A percentile compares a stretch with the other conserved stretches of the same genome.
These are phyloP conservation scores for Lasiosphaeria hispida DNA, from an alignment of 495 filamentous ascomycete species.

Conservation along the genomic window DNA sequence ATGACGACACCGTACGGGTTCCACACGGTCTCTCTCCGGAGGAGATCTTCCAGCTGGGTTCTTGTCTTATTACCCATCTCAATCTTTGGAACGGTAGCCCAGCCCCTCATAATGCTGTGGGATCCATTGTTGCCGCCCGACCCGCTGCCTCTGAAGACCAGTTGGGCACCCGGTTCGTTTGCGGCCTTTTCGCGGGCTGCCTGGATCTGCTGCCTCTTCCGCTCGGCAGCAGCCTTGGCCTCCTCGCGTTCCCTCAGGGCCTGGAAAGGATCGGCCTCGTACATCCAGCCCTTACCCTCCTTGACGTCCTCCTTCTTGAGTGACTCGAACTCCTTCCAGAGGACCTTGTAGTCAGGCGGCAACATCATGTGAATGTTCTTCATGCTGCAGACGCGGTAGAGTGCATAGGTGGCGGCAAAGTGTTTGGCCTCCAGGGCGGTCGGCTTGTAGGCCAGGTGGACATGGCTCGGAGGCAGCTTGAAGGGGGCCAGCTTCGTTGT, in stretches of 20 bases:
- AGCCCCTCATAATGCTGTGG: slow-evolving; percentile 60
- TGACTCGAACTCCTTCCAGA: slow-evolving; percentile 86
- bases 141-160: slow-evolving; percentile 37
- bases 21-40: slow-evolving; percentile 78
- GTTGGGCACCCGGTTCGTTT: slow-evolving; percentile 47
- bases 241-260: slow-evolving; percentile 75
- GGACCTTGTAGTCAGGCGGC: slow-evolving; percentile 79
- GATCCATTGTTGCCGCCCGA: slow-evolving; percentile 18
- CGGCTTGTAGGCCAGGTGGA: slow-evolving; percentile 63
- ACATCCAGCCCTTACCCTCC: slow-evolving; percentile 83
- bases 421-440: slow-evolving; percentile 87
- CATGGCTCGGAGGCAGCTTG: slow-evolving; percentile 70
- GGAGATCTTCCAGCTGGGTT: slow-evolving; percentile 70
- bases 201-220: slow-evolving; percentile 63
- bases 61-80: slow-evolving; percentile 84
- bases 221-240: slow-evolving; percentile 65
- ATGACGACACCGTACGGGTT: slow-evolving; percentile 74
- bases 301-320: slow-evolving; percentile 74
- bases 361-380: slow-evolving; percentile 90
- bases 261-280: slow-evolving; percentile 90
- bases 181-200: slow-evolving; percentile 61
- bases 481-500: slow-evolving; percentile 71
- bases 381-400: slow-evolving; percentile 91
- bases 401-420: slow-evolving; percentile 84
- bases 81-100: slow-evolving; percentile 82